phyloP scores from a whole-genome alignment of 345 rosid genomes.

The Moricandia arvensis region DNA sequence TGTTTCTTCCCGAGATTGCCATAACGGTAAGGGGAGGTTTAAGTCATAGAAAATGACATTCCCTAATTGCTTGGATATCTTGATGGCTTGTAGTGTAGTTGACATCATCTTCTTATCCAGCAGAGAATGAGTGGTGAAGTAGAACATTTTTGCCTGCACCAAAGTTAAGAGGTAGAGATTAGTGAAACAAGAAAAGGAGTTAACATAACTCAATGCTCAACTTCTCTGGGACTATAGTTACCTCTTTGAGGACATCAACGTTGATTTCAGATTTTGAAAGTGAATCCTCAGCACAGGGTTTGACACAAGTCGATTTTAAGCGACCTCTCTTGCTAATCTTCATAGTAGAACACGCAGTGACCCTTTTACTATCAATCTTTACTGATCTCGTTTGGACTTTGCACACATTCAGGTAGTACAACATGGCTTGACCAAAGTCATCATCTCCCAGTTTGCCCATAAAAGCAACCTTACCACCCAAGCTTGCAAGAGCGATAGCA shows the following conservation, averaged over 20 bases:
- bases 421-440: conserved; percentile 74
- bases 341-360: conserved; percentile 68
- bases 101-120: conserved; percentile 75
- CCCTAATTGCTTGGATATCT: conserved; percentile 69
- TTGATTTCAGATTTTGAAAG: conserved; percentile 76
- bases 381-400: conserved; percentile 80
- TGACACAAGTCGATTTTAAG: conserved; percentile 57
- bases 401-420: conserved; percentile 64
- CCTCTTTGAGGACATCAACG: conserved; percentile 87
- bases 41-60: conserved; percentile 73
- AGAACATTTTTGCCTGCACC: conserved; percentile 82
- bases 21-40: conserved; percentile 79
- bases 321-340: conserved; percentile 78
- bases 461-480: conserved; percentile 88
- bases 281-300: conserved; percentile 86
- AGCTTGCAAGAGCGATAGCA: conserved; percentile 75
- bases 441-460: conserved; percentile 95
- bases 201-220: background rate
- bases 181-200: conserved; percentile 19
- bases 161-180: conserved; percentile 27
- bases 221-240: conserved; percentile 25
- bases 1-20: conserved; percentile 78
- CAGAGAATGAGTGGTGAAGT: conserved; percentile 77
- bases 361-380: conserved; percentile 56
- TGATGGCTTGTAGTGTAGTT: conserved; percentile 64